Evolutionary conservation across 805 yeast genomes (phyloP).

Genomic region (Wickerhamiella cacticola): DNA sequence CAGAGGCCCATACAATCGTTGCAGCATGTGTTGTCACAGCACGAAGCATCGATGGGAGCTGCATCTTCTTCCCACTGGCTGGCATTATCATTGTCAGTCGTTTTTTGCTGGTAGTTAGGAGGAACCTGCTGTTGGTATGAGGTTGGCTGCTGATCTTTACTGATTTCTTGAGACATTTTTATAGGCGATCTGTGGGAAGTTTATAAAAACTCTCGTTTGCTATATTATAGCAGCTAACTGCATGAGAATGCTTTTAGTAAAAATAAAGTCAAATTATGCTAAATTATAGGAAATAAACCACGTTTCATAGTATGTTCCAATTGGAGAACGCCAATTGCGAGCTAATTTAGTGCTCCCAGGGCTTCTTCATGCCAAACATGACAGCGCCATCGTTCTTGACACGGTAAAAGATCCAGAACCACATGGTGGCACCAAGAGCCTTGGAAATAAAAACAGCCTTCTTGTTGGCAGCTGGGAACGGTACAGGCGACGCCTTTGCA

Average conservation of each 20-base stretch:
- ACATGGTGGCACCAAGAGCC: conserved; percentile 70
- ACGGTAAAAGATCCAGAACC: conserved; percentile 81
- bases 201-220: neutral
- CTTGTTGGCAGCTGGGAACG: conserved; percentile 53
- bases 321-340: neutral
- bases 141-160: neutral
- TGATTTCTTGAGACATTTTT: neutral
- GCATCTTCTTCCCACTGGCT: neutral
- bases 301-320: neutral
- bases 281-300: neutral
- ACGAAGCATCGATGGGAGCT: neutral
- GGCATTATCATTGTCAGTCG: neutral
- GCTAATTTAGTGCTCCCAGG: conserved; percentile 31
- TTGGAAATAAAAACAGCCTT: conserved; percentile 50
- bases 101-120: neutral
- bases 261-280: neutral
- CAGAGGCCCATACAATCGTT: neutral
- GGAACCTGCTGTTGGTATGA: neutral
- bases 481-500: conserved; percentile 42
- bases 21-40: conserved; percentile 3
- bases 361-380: conserved; percentile 31
- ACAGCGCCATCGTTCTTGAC: conserved; percentile 45
- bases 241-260: too few species aligned
- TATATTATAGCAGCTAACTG: neutral
- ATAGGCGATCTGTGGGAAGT: neutral